A percentile compares a stretch with the other conserved stretches of the same genome.
Conservation (phyloP, 495 filamentous ascomycete species). For the Delitschia confertaspora region DNA sequence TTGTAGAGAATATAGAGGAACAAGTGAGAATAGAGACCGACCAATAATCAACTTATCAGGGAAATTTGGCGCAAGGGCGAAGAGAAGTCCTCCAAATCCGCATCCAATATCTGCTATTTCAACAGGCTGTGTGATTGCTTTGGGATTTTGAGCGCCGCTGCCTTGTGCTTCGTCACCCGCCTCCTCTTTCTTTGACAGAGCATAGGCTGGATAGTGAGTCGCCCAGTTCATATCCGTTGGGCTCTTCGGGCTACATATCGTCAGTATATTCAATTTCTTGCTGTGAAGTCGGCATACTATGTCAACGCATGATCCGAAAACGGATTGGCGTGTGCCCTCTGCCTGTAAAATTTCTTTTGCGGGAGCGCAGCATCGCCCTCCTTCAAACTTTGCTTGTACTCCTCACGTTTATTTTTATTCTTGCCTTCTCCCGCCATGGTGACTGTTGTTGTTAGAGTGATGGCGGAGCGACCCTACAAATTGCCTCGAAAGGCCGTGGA, state of each 20-base stretch:
- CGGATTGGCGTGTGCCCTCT: slow-evolving; percentile 93
- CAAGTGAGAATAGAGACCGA: slow-evolving; percentile 30
- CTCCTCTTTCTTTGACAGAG: slow-evolving; percentile 15
- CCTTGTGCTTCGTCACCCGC: slow-evolving; percentile 25
- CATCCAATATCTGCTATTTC: slow-evolving; percentile 97
- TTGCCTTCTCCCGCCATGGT: slow-evolving; percentile 47
- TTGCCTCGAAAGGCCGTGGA: too few relatives aligned
- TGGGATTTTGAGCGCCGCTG: slow-evolving; percentile 5
- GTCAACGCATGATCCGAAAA: slow-evolving; percentile 85
- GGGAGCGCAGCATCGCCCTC: slow-evolving; percentile 49
- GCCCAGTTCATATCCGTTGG: slow-evolving; percentile 90
- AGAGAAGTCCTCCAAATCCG: slow-evolving; percentile 84
- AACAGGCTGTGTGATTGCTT: slow-evolving; percentile 54
- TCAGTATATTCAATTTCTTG: slow-evolving; percentile 16
- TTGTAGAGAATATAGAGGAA: neutral
- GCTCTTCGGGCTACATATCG: slow-evolving; percentile 54
- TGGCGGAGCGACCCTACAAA: too few relatives aligned
- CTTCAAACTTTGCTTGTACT: slow-evolving; percentile 49
- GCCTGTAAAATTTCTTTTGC: slow-evolving; percentile 89
- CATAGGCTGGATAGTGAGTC: slow-evolving; percentile 67
- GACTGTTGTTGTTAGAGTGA: neutral
- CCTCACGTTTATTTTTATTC: slow-evolving; percentile 66
- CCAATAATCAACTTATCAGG: slow-evolving; percentile 78
- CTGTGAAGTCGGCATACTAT: slow-evolving; percentile 51
- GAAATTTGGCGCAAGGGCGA: slow-evolving; percentile 72